These are phyloP conservation scores for Pascua sp. DNA, from an alignment of 1,284 basidiomycete species.

Conservation along the genomic window DNA sequence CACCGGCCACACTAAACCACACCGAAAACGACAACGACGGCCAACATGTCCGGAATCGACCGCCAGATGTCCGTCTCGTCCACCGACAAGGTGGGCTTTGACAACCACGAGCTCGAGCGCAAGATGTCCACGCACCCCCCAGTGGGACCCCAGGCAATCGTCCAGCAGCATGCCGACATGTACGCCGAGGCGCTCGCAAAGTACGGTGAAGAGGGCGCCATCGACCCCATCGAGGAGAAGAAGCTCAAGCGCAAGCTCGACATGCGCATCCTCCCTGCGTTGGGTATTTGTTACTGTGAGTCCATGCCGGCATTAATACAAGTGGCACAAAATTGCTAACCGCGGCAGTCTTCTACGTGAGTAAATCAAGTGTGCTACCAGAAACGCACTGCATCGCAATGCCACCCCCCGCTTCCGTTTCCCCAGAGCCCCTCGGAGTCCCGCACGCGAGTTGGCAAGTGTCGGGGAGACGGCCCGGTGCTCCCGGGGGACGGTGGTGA, in stretches of 20 bases:
- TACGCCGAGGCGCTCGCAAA: constrained; percentile 41
- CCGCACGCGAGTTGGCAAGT: too few species aligned
- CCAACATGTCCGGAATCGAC: too few species aligned
- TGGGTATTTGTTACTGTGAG: constrained; percentile 38
- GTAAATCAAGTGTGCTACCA: constrained; percentile 2
- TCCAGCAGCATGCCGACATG: constrained; percentile 29
- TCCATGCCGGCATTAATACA: too few species aligned
- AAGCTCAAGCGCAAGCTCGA: constrained; percentile 39
- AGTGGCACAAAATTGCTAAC: too few species aligned
- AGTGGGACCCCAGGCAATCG: neutral
- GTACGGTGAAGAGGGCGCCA: constrained; percentile 37
- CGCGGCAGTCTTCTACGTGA: constrained; percentile 29
- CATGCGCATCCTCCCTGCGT: constrained; percentile 33
- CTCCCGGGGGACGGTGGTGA: too few species aligned
- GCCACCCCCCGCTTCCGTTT: neutral
- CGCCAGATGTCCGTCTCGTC: too few species aligned
- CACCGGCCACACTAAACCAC: too few species aligned
- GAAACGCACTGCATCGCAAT: neutral
- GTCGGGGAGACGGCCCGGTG: too few species aligned
- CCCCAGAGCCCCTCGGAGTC: too few species aligned
- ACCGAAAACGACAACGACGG: too few species aligned
- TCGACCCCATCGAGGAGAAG: constrained; percentile 40
- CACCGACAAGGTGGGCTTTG: neutral
- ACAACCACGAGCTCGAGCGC: neutral
- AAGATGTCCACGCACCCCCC: neutral